Evolutionary conservation across 177 flowering plant species (phyloP), one percentile per base, ranked within the genome.

Genomic region (Vitis hybrid): DNA sequence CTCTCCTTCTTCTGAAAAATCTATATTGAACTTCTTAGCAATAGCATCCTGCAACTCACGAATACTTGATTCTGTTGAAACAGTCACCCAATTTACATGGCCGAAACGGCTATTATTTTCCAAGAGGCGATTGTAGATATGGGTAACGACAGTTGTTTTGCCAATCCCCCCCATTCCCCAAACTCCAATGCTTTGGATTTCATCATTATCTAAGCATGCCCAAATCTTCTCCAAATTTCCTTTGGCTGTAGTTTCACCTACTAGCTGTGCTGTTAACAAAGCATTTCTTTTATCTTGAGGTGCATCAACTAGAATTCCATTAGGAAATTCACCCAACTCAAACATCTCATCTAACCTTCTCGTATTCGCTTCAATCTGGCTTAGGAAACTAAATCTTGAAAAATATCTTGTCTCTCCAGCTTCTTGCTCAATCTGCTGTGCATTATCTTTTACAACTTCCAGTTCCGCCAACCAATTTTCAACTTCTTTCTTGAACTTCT

Each of bases 161-260:
- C 76, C 76, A 18, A 74, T 51, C 2, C 79, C 79, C 3, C 72
- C 72, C 60, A 72, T 72, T 13, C 76, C 79, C 23, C 61, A 63
- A 3, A 76, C 50, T 7, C 76, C 72, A 34, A 76, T 65, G 2
- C 11, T 60, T 26, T 18, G 21, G 13, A 60, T 23, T 4, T 18
- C 51, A 8, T 17, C 62, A 4, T 61, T 12, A 48, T 3, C 57
- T 32, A 71, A 34, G 49, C 2, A 67, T 11, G 6, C n/a, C 68
- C 59, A 71, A 1, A 75, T 67, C 48, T 56, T 19, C 3, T 67
- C 26, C 69, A 48, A 17, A 54, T 54, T 51, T 14, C 4, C 2
- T 11, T 1, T 17, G n/a, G 10, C 26, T 6, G 21, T 21, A 1
- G 10, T 26, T 19, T 54, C 0, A 30, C 69, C 69, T 3, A 26